phyloP scores from a whole-genome alignment of 2,329 filamentous ascomycete species.

The Lecanicillium sp. region DNA sequence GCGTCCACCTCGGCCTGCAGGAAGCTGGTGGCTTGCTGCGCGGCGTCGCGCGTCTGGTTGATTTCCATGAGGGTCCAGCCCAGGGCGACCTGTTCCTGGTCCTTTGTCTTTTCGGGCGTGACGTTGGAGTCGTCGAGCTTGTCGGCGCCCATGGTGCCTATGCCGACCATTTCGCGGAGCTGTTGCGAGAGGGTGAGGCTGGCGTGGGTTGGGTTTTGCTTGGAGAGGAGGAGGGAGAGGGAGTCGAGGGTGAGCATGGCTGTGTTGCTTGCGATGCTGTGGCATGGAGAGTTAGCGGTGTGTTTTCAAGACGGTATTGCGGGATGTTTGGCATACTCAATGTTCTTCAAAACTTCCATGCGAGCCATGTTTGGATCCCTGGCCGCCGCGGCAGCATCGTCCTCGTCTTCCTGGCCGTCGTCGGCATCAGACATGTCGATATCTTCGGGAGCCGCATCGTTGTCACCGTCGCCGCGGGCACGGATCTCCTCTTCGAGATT shows the following conservation, averaged over 20 bases:
- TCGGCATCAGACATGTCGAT: slow-evolving; percentile 39
- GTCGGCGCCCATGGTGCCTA: slow-evolving; percentile 66
- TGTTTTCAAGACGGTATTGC: background rate
- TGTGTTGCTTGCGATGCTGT: slow-evolving; percentile 39
- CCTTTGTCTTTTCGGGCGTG: slow-evolving; percentile 44
- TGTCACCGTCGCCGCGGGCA: slow-evolving; percentile 35
- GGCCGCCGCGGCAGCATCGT: slow-evolving; percentile 34
- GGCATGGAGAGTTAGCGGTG: slow-evolving; percentile 3
- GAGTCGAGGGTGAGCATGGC: slow-evolving; percentile 70
- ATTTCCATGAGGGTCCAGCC: slow-evolving; percentile 78
- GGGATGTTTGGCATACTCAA: slow-evolving; percentile 36
- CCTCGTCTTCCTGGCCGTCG: slow-evolving; percentile 35
- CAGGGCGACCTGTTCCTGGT: slow-evolving; percentile 48
- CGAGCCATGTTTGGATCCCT: slow-evolving; percentile 41
- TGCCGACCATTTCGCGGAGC: slow-evolving; percentile 63
- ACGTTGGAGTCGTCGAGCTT: slow-evolving; percentile 54
- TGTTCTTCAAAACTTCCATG: slow-evolving; percentile 48
- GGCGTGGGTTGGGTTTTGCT: slow-evolving; percentile 65
- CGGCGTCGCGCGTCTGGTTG: slow-evolving; percentile 63
- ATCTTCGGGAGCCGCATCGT: slow-evolving; percentile 36
- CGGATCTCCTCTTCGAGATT: slow-evolving; percentile 62
- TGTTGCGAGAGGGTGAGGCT: slow-evolving; percentile 61
- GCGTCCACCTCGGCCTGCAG: slow-evolving; percentile 69
- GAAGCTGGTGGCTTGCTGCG: slow-evolving; percentile 63
- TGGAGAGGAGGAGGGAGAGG: slow-evolving; percentile 75